phyloP scores from a whole-genome alignment of 1,139 yeast species.

The Sugiyamaella paludigena region DNA sequence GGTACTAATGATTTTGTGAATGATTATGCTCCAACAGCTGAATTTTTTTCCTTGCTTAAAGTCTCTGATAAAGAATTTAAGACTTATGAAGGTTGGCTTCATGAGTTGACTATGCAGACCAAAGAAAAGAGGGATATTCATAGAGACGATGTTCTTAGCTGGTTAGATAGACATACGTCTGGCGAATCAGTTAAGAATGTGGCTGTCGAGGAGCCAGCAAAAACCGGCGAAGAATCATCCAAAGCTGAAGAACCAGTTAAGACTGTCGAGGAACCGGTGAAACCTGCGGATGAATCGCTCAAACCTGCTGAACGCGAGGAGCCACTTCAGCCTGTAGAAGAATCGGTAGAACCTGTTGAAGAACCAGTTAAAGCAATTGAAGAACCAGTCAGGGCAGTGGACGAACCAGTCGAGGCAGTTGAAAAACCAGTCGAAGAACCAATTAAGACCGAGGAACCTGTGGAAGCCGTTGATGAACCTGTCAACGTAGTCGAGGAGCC shows the following conservation, averaged over 20 bases:
- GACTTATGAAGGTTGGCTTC: constrained; percentile 39
- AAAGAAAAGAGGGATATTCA: constrained; percentile 42
- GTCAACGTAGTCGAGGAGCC: not conserved
- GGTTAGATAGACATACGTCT: constrained; percentile 37
- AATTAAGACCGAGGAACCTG: constrained; percentile 1
- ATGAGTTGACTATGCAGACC: constrained; percentile 43
- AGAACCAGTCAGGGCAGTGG: constrained; percentile 6
- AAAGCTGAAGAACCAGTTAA: constrained; percentile 3
- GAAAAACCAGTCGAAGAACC: constrained; percentile 11
- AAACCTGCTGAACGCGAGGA: not conserved
- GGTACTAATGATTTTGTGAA: constrained; percentile 56
- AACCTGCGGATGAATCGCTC: constrained; percentile 3
- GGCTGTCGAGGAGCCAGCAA: constrained; percentile 11
- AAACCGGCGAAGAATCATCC: constrained; percentile 9
- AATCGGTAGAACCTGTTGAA: constrained; percentile 9
- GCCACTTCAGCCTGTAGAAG: constrained; percentile 7
- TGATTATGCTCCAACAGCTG: constrained; percentile 51
- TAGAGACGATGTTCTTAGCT: constrained; percentile 41
- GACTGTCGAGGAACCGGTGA: constrained; percentile 7
- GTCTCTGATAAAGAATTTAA: constrained; percentile 39
- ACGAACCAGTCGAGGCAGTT: constrained; percentile 6
- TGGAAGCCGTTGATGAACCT: constrained; percentile 1
- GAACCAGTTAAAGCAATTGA: constrained; percentile 7
- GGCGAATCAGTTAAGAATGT: constrained; percentile 8
- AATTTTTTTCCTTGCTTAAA: constrained; percentile 45